phyloP scores from a whole-genome alignment of 441 rosid species.

The Pelargonium cotyledonis region DNA sequence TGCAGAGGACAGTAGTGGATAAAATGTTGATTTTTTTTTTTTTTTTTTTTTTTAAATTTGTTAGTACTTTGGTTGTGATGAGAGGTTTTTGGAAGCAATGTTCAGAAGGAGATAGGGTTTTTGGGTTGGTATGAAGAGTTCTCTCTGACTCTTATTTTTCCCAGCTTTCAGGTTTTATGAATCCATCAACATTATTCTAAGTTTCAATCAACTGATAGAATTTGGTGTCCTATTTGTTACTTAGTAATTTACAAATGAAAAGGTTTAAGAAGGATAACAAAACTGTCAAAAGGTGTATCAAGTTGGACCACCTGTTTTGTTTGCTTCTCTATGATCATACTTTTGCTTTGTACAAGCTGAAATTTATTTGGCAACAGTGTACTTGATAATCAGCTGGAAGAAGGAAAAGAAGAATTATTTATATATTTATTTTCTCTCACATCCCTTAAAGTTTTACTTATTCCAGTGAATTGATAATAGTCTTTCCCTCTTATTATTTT shows the following conservation, averaged over 20 bases:
- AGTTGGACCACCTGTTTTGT: neutral
- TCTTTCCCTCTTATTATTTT: too few species aligned
- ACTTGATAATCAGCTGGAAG: neutral
- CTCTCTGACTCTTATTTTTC: neutral
- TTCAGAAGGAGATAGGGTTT: slow-evolving; percentile 1
- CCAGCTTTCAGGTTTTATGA: neutral
- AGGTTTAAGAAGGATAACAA: neutral
- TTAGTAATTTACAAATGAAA: neutral
- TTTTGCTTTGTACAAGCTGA: neutral
- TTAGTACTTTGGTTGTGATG: neutral
- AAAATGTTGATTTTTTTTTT: neutral
- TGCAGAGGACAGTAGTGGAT: neutral
- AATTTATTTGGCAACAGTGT: neutral
- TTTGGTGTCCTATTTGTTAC: neutral
- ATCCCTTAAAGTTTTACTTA: neutral
- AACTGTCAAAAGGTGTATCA: neutral
- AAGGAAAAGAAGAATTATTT: too few species aligned
- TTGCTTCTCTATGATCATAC: neutral
- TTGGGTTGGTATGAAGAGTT: neutral
- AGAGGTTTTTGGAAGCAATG: neutral
- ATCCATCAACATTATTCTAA: neutral
- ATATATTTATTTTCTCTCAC: neutral
- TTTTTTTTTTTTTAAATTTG: neutral
- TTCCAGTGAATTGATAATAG: too few species aligned
- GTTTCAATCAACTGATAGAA: neutral